Evolutionary conservation across 768 basidiomycete species (phyloP).

Genomic region (Suillus clintonianus): DNA sequence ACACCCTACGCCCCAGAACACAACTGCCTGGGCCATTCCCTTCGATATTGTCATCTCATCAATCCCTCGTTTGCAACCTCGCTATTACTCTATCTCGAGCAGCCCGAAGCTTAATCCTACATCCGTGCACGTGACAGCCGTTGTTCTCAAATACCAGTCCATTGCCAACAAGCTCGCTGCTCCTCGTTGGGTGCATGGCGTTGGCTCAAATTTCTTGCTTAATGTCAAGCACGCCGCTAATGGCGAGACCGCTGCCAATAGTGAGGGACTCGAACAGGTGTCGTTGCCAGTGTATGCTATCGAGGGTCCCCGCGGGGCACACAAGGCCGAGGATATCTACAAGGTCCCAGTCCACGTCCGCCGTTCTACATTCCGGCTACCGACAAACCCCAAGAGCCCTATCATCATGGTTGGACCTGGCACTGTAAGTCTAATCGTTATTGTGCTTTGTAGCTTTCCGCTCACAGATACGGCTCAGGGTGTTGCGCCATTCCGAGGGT

Average conservation of each 20-base stretch:
- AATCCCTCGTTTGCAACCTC: slow-evolving; percentile 91
- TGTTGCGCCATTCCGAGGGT: slow-evolving; percentile 99
- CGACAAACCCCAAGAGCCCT: slow-evolving; percentile 97
- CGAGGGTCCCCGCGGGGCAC: slow-evolving; percentile 87
- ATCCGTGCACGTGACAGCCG: slow-evolving; percentile 91
- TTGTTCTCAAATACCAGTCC: slow-evolving; percentile 92
- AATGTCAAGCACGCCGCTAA: slow-evolving; percentile 83
- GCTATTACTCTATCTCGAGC: slow-evolving; percentile 98
- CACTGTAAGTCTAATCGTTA: slow-evolving; percentile 62
- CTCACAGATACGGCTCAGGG: slow-evolving; percentile 54
- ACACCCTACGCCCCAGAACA: slow-evolving; percentile 67
- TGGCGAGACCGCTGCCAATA: slow-evolving; percentile 52
- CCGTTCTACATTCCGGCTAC: slow-evolving; percentile 94
- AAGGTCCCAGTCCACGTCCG: slow-evolving; percentile 94
- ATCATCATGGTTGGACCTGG: slow-evolving; percentile 99
- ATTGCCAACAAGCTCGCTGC: slow-evolving; percentile 50
- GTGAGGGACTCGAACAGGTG: slow-evolving; percentile 39
- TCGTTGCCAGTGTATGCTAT: slow-evolving; percentile 76
- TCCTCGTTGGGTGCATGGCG: slow-evolving; percentile 78
- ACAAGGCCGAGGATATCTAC: slow-evolving; percentile 69
- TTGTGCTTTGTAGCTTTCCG: not conserved
- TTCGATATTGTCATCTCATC: slow-evolving; percentile 96
- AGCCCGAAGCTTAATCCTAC: slow-evolving; percentile 91
- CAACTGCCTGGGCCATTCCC: slow-evolving; percentile 87
- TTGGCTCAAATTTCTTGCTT: slow-evolving; percentile 93